Percentiles rank a stretch among this genome's conserved stretches.
These are phyloP conservation scores for Kwoniella europaea DNA, from an alignment of 768 basidiomycete genomes.

Conservation along the genomic window DNA sequence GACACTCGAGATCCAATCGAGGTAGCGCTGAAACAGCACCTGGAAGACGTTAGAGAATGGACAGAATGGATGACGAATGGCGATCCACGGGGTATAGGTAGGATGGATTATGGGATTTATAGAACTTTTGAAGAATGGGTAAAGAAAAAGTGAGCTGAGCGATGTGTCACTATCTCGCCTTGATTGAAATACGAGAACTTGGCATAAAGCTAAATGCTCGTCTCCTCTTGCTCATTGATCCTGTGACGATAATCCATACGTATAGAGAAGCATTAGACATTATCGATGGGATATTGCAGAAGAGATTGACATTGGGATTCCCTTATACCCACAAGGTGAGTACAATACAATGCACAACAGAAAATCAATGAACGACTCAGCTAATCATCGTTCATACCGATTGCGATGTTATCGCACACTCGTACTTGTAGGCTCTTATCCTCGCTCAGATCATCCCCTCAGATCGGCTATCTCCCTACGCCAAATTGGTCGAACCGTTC, in stretches of 20 bases:
- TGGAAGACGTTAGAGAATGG: conserved; percentile 11
- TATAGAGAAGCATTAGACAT: conserved; percentile 13
- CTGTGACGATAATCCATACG: too few relatives aligned
- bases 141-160: conserved; percentile 14
- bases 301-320: conserved; percentile 7
- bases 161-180: too few relatives aligned
- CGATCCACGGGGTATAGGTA: conserved; percentile 10
- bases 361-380: background rate
- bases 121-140: conserved; percentile 12
- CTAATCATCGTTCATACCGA: background rate
- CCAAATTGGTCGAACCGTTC: conserved; percentile 13
- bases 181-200: too few relatives aligned
- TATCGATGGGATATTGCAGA: conserved; percentile 20
- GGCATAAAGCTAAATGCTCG: background rate
- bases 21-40: conserved; percentile 10
- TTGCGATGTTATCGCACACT: background rate
- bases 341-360: background rate
- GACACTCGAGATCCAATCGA: conserved; percentile 9
- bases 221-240: background rate
- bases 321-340: conserved; percentile 20
- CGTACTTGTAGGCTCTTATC: conserved; percentile 11
- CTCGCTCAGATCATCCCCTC: conserved; percentile 17
- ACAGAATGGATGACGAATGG: conserved; percentile 24
- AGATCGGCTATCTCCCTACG: conserved; percentile 8
- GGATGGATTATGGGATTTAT: conserved; percentile 13